These are phyloP conservation scores for Fusarium phyllophilum DNA, from an alignment of 2,329 filamentous ascomycete genomes.

Conservation along the genomic window DNA sequence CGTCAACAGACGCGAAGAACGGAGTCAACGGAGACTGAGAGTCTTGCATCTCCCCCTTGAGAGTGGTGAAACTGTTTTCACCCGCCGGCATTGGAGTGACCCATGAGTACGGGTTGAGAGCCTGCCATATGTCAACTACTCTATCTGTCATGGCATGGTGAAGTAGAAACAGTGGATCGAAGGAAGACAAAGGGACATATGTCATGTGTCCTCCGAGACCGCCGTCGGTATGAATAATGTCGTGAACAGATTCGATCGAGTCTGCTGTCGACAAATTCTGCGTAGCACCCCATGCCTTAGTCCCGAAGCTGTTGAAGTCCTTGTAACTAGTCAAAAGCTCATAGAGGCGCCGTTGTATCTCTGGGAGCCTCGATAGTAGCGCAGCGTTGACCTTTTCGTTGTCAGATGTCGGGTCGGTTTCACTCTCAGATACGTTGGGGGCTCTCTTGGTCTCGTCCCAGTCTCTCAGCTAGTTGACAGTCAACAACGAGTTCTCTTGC, in stretches of 20 bases:
- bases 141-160: conserved; percentile 83
- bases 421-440: conserved; percentile 52
- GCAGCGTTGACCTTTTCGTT: conserved; percentile 65
- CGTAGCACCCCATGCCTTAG: conserved; percentile 68
- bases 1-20: conserved; percentile 68
- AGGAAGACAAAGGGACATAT: conserved; percentile 76
- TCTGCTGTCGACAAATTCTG: conserved; percentile 63
- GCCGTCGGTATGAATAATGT: conserved; percentile 68
- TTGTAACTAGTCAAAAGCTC: conserved; percentile 74
- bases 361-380: conserved; percentile 57
- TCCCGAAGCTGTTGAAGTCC: conserved; percentile 76
- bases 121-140: conserved; percentile 80
- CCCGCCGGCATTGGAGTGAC: conserved; percentile 65
- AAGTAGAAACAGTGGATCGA: conserved; percentile 82
- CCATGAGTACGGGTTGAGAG: conserved; percentile 74
- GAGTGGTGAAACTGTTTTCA: conserved; percentile 70
- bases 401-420: conserved; percentile 59
- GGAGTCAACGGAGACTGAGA: conserved; percentile 70
- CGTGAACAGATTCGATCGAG: conserved; percentile 73
- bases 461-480: conserved; percentile 59
- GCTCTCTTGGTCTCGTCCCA: conserved; percentile 71
- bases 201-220: conserved; percentile 75
- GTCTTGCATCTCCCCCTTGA: conserved; percentile 64
- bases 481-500: not conserved
- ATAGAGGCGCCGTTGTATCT: conserved; percentile 71